Percentiles rank a stretch among this genome's conserved stretches.
Evolutionary conservation across 306 rosid species (phyloP).

Genomic region (Bauhinia variegata): DNA sequence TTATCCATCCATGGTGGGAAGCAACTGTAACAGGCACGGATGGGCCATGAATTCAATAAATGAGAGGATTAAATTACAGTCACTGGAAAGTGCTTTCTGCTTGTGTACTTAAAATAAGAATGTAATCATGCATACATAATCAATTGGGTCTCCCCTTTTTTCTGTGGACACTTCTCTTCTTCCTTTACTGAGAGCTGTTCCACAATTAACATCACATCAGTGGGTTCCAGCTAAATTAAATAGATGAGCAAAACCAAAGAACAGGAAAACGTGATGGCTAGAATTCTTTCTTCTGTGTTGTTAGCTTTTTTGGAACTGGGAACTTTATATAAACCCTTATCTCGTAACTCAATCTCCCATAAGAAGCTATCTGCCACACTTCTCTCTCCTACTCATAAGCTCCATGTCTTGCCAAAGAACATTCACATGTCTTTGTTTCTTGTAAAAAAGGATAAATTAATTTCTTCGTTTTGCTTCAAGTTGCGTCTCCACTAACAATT

Average conservation of each 20-base stretch:
- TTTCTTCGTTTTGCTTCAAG: constrained; percentile 48
- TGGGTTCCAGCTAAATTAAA: constrained; percentile 11
- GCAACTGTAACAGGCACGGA: constrained; percentile 24
- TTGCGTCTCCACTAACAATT: constrained; percentile 54
- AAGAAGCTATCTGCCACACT: constrained; percentile 35
- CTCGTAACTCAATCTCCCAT: constrained; percentile 17
- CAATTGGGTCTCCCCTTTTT: not conserved
- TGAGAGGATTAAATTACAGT: constrained; percentile 1
- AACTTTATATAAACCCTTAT: constrained; percentile 31
- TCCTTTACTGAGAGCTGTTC: not conserved
- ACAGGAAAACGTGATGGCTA: constrained; percentile 30
- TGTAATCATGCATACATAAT: constrained; percentile 20
- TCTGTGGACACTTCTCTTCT: too few species aligned
- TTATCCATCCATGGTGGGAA: constrained; percentile 4
- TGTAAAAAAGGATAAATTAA: constrained; percentile 49
- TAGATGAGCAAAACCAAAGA: constrained; percentile 1
- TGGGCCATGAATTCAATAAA: constrained; percentile 25
- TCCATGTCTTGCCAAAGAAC: constrained; percentile 68
- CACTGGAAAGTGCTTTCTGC: not conserved
- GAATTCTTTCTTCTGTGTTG: constrained; percentile 7
- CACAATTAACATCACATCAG: constrained; percentile 6
- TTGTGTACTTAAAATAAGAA: constrained; percentile 7
- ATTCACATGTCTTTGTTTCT: constrained; percentile 89
- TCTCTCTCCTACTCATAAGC: constrained; percentile 75
- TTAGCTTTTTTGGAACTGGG: constrained; percentile 4